Evolutionary conservation across 257 asterid genomes (phyloP), one percentile per base, ranked within the genome.

Genomic region (Schizonepeta tenuifolia): DNA sequence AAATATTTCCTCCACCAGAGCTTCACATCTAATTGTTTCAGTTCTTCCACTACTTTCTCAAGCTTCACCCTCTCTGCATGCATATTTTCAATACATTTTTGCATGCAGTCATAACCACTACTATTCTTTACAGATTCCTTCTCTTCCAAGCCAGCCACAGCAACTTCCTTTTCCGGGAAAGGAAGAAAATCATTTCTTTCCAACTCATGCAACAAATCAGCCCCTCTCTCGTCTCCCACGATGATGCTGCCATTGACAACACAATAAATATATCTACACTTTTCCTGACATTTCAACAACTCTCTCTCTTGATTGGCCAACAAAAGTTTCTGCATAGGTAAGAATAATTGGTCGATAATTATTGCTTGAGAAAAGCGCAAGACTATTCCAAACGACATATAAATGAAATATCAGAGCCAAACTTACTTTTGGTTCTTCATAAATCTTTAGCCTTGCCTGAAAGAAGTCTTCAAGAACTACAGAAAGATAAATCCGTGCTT

Each of bases 391-490:
- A 1, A 24, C n/a, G n/a, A n/a, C n/a, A n/a, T n/a, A n/a, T n/a
- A n/a, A 24, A 24, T 5, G 47, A 20, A 46, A 17, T 11, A 15
- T 4, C n/a, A 38, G 9, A 63, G 31, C 67, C 17, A 65, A 46
- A 78, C 84, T 77, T 85, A 62, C 99, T 90, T 92, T 95, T 73
- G 97, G 83, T 75, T 87, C 90, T 65, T 90, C 96, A 64, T 95
- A 95, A 67, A 71, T 86, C 46, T 90, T 96, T 9, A 92, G 90
- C 87, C 99, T 87, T 67, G 88, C 26, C 55, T 80, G 51, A 71
- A 82, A 95, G 77, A 95, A 95, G 24, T 95, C 99, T 79, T 92
- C 98, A 35, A 95, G 88, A 83, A 95, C 99, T 95, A 90, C 86
- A 79, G 47, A 65, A 75, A 62, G 70, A 13, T 13, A 77, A 59